Conservation (phyloP, 257 asterid genomes). For the Ocimum tenuiflorum region DNA sequence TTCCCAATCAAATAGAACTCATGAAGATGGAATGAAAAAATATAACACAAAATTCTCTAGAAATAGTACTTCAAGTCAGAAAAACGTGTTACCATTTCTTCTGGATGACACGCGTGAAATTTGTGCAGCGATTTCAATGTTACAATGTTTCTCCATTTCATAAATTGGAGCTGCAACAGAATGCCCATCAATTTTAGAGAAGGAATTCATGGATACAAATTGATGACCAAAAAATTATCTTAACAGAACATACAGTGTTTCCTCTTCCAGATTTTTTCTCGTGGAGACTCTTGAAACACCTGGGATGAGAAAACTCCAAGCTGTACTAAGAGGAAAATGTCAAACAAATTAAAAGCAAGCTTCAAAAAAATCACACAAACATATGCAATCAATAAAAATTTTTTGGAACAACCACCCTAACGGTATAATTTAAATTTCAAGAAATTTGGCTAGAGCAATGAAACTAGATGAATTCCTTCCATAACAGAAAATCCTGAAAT, state of each 20-base stretch:
- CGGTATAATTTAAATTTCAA: no score
- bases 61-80: conserved; percentile 3
- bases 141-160: conserved; percentile 97
- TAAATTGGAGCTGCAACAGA: conserved; percentile 73
- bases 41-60: not conserved
- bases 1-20: not conserved
- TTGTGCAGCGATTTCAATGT: conserved; percentile 92
- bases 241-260: conserved; percentile 56
- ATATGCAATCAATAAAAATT: no score
- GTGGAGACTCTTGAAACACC: conserved; percentile 95
- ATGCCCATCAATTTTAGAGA: conserved; percentile 23
- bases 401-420: no score
- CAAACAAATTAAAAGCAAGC: conserved; percentile 15
- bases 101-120: conserved; percentile 60
- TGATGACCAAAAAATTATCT: conserved; percentile 9
- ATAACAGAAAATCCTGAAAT: no score
- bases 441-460: no score
- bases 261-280: conserved; percentile 83
- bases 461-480: no score
- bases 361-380: not conserved
- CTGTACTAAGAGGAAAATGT: conserved; percentile 39
- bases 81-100: conserved; percentile 53
- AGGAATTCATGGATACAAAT: conserved; percentile 15
- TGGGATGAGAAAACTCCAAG: conserved; percentile 97
- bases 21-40: conserved; percentile 1